These are phyloP conservation scores for Penicillium sp. DNA, from an alignment of 2,329 filamentous ascomycete genomes.

Conservation along the genomic window DNA sequence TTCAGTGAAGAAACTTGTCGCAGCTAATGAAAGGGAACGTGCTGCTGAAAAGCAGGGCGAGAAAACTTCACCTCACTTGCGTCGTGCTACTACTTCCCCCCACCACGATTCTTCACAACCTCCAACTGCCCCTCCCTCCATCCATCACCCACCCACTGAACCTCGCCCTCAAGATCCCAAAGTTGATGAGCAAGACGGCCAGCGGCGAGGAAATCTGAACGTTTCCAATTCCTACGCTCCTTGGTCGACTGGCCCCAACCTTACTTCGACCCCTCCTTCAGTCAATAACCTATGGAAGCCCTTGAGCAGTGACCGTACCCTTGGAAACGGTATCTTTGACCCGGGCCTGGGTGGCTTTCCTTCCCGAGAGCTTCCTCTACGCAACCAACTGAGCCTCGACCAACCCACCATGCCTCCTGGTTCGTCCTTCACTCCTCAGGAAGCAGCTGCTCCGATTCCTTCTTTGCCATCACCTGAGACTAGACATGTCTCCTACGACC, in stretches of 20 bases:
- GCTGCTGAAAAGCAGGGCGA: conserved; percentile 33
- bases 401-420: conserved; percentile 36
- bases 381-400: conserved; percentile 41
- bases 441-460: conserved; percentile 33
- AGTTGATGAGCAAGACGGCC: conserved; percentile 34
- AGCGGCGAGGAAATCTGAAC: conserved; percentile 42
- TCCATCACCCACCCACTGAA: conserved; percentile 19
- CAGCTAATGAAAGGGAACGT: conserved; percentile 38
- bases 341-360: conserved; percentile 52
- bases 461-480: conserved; percentile 43
- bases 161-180: conserved; percentile 26
- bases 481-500: conserved; percentile 38
- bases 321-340: conserved; percentile 66
- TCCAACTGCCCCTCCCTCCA: conserved; percentile 10
- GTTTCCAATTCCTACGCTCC: conserved; percentile 38
- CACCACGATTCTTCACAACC: conserved; percentile 1
- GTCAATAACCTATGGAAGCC: conserved; percentile 60
- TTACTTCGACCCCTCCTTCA: conserved; percentile 34
- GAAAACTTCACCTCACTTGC: conserved; percentile 22
- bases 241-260: conserved; percentile 38
- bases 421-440: conserved; percentile 35
- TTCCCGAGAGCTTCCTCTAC: conserved; percentile 44
- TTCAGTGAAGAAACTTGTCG: conserved; percentile 48
- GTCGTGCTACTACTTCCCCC: conserved; percentile 34
- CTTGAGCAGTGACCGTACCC: conserved; percentile 54